Base-by-base conservation (phyloP, 164 flowering plant genomes). In the Cinnamomum chago region DNA sequence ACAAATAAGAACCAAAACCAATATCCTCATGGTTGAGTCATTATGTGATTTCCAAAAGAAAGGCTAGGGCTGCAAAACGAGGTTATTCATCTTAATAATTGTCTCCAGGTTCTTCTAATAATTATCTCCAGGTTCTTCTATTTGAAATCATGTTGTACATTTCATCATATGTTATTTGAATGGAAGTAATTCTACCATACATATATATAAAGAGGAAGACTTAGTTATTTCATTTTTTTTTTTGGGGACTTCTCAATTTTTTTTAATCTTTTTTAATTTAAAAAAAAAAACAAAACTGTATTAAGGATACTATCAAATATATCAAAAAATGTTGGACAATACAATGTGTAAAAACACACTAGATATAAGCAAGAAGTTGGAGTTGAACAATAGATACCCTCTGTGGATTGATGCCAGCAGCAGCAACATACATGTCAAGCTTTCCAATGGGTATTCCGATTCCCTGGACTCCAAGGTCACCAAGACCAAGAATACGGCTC, bases 381-480 rank as follows among this genome's bases (percentile, higher is more conserved):
- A 72, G 22, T 40, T 23, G 17, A 5, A 14, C 13, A 50, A 27
- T 52, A 73, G 92, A 76, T 89, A 96, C 99, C 73, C 86, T 87
- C 77, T 88, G 98, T 71, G 99, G 98, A 77, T 96, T 89, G 78
- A 96, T 88, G 27, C 99, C 99, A 76, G 99, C 99, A 70, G 99
- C 99, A 79, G 99, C 97, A 81, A 96, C 97, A 85, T 96, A 96
- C 89, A 96, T 88, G 80, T 96, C 99, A 72, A 96, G 97, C 79
- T 96, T 96, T 65, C 99, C 99, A 73, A 96, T 89, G 9, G 99
- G 97, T 50, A 96, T 96, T 66, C 98, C 99, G 71, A 96, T 96
- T 68, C 99, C 99, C 80, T 96, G 99, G 80, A 96, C 97, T 75
- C 99, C 99, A 85, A 96, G 98, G 77, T 96, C 99, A 58, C 99